Evolutionary conservation across 805 yeast genomes (phyloP).

Genomic region (Candida mattraensis): DNA sequence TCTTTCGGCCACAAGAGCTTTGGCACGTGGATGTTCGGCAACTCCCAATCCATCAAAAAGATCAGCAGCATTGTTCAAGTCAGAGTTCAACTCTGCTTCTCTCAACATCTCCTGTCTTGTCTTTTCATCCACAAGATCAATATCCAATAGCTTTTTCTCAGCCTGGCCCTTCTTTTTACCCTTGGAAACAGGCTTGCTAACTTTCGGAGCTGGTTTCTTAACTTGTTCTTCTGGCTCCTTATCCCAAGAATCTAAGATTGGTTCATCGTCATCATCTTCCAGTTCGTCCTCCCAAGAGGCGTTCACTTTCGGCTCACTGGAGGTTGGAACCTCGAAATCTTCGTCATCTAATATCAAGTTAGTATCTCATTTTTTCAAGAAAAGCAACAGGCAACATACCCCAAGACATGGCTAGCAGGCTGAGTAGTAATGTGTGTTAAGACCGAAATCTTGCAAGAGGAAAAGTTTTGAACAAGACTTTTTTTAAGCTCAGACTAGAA

Average conservation of each 20-base stretch:
- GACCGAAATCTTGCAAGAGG: no score
- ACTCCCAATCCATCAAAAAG: conserved; percentile 74
- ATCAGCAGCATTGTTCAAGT: conserved; percentile 90
- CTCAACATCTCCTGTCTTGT: conserved; percentile 74
- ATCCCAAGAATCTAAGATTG: conserved; percentile 89
- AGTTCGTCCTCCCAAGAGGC: conserved; percentile 81
- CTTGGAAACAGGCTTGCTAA: conserved; percentile 41
- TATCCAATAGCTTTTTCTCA: conserved; percentile 46
- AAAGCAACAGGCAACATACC: no score
- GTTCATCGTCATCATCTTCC: conserved; percentile 61
- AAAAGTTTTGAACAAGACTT: conserved; percentile 1
- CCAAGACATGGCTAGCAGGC: conserved; percentile 27
- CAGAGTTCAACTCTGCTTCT: conserved; percentile 80
- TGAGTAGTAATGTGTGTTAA: conserved; percentile 1
- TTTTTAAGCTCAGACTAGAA: conserved; percentile 3
- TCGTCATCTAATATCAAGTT: conserved; percentile 66
- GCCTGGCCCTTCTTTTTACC: conserved; percentile 46
- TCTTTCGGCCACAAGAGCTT: conserved; percentile 38
- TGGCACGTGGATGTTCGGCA: conserved; percentile 57
- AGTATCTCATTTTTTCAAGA: conserved; percentile 1
- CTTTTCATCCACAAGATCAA: conserved; percentile 68
- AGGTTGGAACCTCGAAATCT: conserved; percentile 71
- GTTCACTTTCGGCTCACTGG: conserved; percentile 41
- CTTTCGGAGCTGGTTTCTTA: conserved; percentile 35
- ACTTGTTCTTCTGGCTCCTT: conserved; percentile 67